These are phyloP conservation scores for Eimeria sp. DNA, from an alignment of 169 alveolate genomes.

Conservation along the genomic window DNA sequence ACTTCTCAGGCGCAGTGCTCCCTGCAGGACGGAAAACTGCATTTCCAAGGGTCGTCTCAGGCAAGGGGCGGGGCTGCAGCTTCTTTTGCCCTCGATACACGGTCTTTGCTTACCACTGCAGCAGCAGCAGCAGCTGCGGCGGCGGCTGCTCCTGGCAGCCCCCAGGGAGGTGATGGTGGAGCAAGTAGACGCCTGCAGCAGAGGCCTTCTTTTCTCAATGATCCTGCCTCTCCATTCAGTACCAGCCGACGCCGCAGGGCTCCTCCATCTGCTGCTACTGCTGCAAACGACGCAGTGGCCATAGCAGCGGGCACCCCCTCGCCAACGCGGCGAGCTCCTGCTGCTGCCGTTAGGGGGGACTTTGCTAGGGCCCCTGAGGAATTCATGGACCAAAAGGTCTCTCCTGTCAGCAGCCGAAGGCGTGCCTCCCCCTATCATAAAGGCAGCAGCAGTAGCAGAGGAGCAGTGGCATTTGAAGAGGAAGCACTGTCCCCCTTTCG, in stretches of 20 bases:
- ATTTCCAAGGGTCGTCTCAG: neutral
- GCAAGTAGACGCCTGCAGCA: conserved; percentile 40
- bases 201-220: conserved; percentile 64
- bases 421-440: conserved; percentile 69
- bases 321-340: conserved; percentile 18
- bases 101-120: conserved; percentile 66
- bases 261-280: conserved; percentile 49
- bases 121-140: conserved; percentile 75
- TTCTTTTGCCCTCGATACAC: conserved; percentile 42
- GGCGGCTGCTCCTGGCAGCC: conserved; percentile 47
- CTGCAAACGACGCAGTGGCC: conserved; percentile 31
- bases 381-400: conserved; percentile 42
- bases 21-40: neutral
- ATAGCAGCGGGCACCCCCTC: conserved; percentile 70
- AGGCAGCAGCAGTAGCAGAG: conserved; percentile 41
- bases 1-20: neutral
- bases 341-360: conserved; percentile 9
- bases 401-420: conserved; percentile 74
- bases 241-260: conserved; percentile 59
- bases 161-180: conserved; percentile 42
- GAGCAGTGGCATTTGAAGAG: neutral
- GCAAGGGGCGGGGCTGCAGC: neutral
- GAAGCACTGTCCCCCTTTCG: conserved; percentile 44
- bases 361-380: neutral
- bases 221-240: conserved; percentile 56